Percentiles rank a stretch among this genome's conserved stretches.
Conservation (phyloP, 140 eudicot genomes). For the Stevia rebaudiana region DNA sequence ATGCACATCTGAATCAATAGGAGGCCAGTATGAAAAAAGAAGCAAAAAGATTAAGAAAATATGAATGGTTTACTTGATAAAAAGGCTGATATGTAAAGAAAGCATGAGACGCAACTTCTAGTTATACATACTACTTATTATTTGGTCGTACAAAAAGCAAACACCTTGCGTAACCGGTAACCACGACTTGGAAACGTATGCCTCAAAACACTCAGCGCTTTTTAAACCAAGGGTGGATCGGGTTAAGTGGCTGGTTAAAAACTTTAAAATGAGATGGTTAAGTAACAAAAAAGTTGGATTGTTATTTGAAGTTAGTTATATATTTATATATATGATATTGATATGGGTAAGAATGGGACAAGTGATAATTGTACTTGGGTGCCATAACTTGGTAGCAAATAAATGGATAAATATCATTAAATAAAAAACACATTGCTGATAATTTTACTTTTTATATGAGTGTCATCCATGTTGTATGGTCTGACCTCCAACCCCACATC, state of each 20-base stretch:
- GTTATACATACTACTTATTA: too few species aligned
- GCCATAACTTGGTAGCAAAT: conserved; percentile 19
- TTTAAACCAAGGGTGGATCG: conserved; percentile 11
- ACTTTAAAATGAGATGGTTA: background rate
- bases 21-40: too few species aligned
- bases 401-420: conserved; percentile 12
- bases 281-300: background rate
- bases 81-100: too few species aligned
- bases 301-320: background rate
- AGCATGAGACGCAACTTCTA: too few species aligned
- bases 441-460: conserved; percentile 11
- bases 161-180: too few species aligned
- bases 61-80: too few species aligned
- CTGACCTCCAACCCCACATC: conserved; percentile 22
- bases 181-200: too few species aligned
- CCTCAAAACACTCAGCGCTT: too few species aligned
- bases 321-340: background rate
- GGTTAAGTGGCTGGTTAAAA: background rate
- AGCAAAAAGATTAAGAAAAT: too few species aligned
- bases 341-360: conserved; percentile 3
- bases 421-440: background rate
- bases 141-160: too few species aligned
- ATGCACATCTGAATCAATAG: too few species aligned
- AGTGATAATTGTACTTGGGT: conserved; percentile 6
- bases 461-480: conserved; percentile 14